phyloP scores from a whole-genome alignment of 148 eudicot species.

The Amaranthus hypochondriacus region DNA sequence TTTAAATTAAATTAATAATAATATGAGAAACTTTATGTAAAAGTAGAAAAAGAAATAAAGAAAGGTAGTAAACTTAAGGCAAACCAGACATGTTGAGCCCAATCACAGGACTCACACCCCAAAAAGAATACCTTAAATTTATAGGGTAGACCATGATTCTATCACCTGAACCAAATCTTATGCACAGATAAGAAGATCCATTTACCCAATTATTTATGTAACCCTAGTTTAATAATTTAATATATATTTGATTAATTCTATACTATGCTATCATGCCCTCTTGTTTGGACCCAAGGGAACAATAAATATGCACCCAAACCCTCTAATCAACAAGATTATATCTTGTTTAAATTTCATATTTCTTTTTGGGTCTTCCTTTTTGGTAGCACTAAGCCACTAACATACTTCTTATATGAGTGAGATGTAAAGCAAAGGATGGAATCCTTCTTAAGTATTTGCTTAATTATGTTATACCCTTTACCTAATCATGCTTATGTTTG shows the following conservation, averaged over 20 bases:
- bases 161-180: slow-evolving; percentile 68
- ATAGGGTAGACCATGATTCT: slow-evolving; percentile 39
- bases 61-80: background rate
- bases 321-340: slow-evolving; percentile 24
- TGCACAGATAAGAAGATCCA: slow-evolving; percentile 49
- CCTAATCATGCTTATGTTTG: slow-evolving; percentile 19
- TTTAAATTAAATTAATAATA: background rate
- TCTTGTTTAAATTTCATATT: slow-evolving; percentile 4
- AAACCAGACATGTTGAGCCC: slow-evolving; percentile 26
- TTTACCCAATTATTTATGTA: slow-evolving; percentile 28
- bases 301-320: slow-evolving; percentile 16
- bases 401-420: slow-evolving; percentile 12
- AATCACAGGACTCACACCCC: slow-evolving; percentile 19
- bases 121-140: background rate
- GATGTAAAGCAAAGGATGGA: slow-evolving; percentile 36
- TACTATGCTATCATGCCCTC: slow-evolving; percentile 34
- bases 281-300: slow-evolving; percentile 73
- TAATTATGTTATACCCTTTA: slow-evolving; percentile 1
- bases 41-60: slow-evolving; percentile 9
- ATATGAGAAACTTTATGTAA: slow-evolving; percentile 1
- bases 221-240: slow-evolving; percentile 6
- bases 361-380: slow-evolving; percentile 32
- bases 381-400: too few species aligned
- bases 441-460: slow-evolving; percentile 20
- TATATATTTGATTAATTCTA: slow-evolving; percentile 10